Base-by-base conservation (phyloP, 768 basidiomycete genomes). In the Chalciporus chontae region DNA sequence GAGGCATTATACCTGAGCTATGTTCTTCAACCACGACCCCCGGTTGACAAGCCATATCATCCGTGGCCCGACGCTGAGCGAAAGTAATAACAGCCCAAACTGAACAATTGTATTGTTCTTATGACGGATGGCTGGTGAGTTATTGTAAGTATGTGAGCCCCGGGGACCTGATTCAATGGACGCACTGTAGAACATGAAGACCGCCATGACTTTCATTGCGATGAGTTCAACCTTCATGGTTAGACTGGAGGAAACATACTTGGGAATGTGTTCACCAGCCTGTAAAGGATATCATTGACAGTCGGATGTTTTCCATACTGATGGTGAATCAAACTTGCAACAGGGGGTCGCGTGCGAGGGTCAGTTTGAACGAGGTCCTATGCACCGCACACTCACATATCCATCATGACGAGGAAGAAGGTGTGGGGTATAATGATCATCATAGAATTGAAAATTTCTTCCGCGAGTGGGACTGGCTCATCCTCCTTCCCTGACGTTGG, bases 401-500 rank as follows among this genome's bases (percentile, higher is more conserved):
- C 84, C 87, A 93, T 90, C 72, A 90, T 70, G 14, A 91, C 60
- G 34, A 91, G 73, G 43, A 91, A 69, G 61, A 84, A 91, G 3
- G 80, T 80, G 58, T 87, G 80, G 0, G 90, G 90, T 29, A 87
- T 83, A 48, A 90, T 78, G 46, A 85, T 69, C 17, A 86, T 65
- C 15, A 77, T 55, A 9, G 86, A 72, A 54, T 82, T 77, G 66
- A 90, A 83, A 34, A 90, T 73, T 69, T 91, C 89, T 52, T 87
- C 85, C 7, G 73, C 73, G 4, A 85, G 68, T 17, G 77, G 67
- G 8, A 70, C 51, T 23, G 68, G 57, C 34, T 72, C 75, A 36
- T 75, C 72, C 14, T 73, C 68, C 17, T 58, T 51, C 39, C 56
- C 58, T 19, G 14, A 8, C 31, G 46, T 43, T 38, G 42, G 39